These are phyloP conservation scores for Paraphoma sp. DNA, from an alignment of 2,329 filamentous ascomycete genomes.

Conservation along the genomic window DNA sequence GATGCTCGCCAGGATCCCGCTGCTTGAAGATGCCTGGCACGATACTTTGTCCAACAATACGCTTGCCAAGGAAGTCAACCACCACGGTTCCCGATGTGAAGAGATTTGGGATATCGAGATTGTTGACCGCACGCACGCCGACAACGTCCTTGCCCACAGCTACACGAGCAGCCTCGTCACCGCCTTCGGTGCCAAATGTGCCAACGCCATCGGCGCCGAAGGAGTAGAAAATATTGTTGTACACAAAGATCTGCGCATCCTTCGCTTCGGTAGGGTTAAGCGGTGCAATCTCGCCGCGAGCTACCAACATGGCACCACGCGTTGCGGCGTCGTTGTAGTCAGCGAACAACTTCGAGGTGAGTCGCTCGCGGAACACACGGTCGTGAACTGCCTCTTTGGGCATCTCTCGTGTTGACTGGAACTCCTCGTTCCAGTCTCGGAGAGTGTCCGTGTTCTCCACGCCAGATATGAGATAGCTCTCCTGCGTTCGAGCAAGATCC, in stretches of 20 bases:
- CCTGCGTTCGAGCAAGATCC: conserved; percentile 88
- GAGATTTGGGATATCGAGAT: conserved; percentile 91
- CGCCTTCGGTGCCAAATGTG: conserved; percentile 94
- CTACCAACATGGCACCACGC: conserved; percentile 88
- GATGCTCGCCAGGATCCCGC: conserved; percentile 94
- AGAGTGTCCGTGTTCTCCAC: conserved; percentile 93
- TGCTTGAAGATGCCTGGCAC: conserved; percentile 99
- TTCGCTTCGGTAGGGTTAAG: conserved; percentile 91
- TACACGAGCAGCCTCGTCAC: conserved; percentile 93
- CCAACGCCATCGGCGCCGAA: conserved; percentile 97
- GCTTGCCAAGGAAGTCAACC: conserved; percentile 95
- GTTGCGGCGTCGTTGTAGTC: conserved; percentile 97
- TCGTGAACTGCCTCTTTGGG: conserved; percentile 94
- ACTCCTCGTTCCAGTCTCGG: conserved; percentile 98
- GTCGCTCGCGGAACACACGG: conserved; percentile 90
- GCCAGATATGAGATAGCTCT: conserved; percentile 87
- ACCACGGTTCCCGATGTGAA: conserved; percentile 97
- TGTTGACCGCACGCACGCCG: conserved; percentile 93
- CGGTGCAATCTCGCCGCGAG: conserved; percentile 88
- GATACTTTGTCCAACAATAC: conserved; percentile 96
- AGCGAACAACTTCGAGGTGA: conserved; percentile 94
- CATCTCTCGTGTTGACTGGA: conserved; percentile 94
- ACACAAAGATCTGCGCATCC: conserved; percentile 98
- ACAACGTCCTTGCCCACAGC: conserved; percentile 96
- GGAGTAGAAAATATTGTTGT: conserved; percentile 99